Evolutionary conservation across 345 rosid genomes (phyloP), one percentile per base, ranked within the genome.

Genomic region (Hypericum perforatum): DNA sequence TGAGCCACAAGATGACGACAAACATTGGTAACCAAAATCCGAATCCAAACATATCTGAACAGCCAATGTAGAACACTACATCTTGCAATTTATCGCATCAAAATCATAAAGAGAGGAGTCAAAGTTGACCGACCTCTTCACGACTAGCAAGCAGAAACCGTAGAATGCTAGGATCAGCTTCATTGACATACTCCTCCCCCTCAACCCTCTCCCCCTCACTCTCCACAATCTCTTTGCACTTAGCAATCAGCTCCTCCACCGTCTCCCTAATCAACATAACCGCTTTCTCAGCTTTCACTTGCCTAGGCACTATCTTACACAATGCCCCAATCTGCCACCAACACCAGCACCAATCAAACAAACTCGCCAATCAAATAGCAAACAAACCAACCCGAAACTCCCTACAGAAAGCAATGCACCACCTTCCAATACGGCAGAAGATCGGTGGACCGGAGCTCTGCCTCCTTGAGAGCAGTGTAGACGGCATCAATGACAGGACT

Each of bases 61-160:
- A 22, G 32, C 32, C 32, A 22, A 22, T 22, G 4, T 4, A 4
- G 32, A 22, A 22, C 4, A 4, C 32, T 22, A 22, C 32, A 22
- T 22, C 32, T 22, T 22, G 32, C 32, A 22, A 22, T 1, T n/a
- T n/a, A 22, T 1, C 4, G 32, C 32, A 22, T 22, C 32, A 22
- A 22, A 4, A 22, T 22, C 32, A 22, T 22, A 22, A 1, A 22
- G 32, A 22, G 32, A 4, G 32, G 32, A 22, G 4, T 22, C 32
- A 22, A 22, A 22, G 32, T 22, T 14, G 9, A 56, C 63, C 11
- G 22, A 87, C 96, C 96, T 87, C 95, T 77, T 91, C 95, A 57
- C 96, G 75, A 72, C 96, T 91, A 52, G 98, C 96, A 29, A 91
- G 95, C 78, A 91, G 70, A 73, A 91, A 91, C 9, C 95, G 87